Base-by-base conservation (phyloP, 2,329 filamentous ascomycete species). In the Beauveria bassiana region DNA sequence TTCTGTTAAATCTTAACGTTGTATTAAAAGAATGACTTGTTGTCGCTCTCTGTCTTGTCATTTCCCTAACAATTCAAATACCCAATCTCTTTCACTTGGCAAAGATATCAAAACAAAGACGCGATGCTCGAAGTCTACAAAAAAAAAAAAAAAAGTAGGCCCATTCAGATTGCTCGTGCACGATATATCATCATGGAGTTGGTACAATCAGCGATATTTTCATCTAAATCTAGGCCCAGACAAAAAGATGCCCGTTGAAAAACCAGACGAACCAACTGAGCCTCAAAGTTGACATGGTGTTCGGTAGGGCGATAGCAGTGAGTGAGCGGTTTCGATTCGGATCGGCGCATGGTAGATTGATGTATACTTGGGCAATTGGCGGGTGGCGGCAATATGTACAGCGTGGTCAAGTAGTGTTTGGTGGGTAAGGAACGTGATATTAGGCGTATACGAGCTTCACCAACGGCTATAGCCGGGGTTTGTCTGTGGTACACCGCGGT, bases 351-450 rank as follows among this genome's bases (percentile, higher is more conserved):
- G 20, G 55, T 38, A 47, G 45, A 16, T 46, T 5, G 40, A 46
- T 58, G 49, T 58, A 42, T 49, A 49, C 55, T 49, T 31, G 7
- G n/a, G 55, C 28, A 56, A 22, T 16, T 45, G 40, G 24, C 20
- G 55, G 28, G 31, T 38, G 45, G 42, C 47, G n/a, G 43, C 5
- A 20, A 60, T 46, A 60, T 59, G 38, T 53, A 60, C 57, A 42
- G 18, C 16, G 49, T 52, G 40, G 47, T 14, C 24, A 60, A 43
- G 49, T 40, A 52, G 49, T 60, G 47, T 22, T 42, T 40, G 49
- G 26, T 28, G 20, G n/a, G 8, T n/a, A 26, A 26, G 10, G 26
- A 22, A 51, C 46, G 22, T 42, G 34, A 8, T n/a, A 18, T 2
- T 31, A 3, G 34, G 8, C 38, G 26, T 10, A 31, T 46, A 7